Evolutionary conservation across 345 rosid genomes (phyloP).

Genomic region (Eucalyptus pauciflora): DNA sequence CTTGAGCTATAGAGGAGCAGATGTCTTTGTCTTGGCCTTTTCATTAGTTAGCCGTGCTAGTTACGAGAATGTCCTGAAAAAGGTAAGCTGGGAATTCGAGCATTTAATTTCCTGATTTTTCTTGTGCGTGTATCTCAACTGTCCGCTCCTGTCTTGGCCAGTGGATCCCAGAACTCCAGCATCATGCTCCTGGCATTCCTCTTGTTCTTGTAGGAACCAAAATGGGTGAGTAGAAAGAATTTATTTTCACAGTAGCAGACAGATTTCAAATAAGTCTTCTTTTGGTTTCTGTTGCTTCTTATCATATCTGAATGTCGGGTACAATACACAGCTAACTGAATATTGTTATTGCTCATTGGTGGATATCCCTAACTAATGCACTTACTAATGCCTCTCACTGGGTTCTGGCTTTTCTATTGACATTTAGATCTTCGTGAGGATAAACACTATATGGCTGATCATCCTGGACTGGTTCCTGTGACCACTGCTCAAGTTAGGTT

Average conservation of each 20-base stretch:
- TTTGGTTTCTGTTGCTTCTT: neutral
- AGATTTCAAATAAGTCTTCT: neutral
- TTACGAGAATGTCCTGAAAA: conserved; percentile 85
- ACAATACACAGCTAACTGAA: neutral
- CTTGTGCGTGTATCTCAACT: neutral
- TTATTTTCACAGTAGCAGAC: neutral
- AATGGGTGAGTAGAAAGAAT: conserved; percentile 41
- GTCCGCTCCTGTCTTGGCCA: conserved; percentile 22
- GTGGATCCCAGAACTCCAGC: conserved; percentile 99
- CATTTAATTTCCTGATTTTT: neutral
- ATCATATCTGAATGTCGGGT: neutral
- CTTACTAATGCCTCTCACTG: neutral
- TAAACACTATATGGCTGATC: conserved; percentile 89
- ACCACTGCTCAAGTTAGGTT: conserved; percentile 74
- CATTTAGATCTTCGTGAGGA: conserved; percentile 87
- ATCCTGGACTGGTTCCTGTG: conserved; percentile 87
- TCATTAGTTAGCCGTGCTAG: conserved; percentile 94
- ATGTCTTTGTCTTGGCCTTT: conserved; percentile 92
- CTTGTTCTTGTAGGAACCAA: conserved; percentile 88
- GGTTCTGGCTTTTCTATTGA: neutral
- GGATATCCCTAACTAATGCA: neutral
- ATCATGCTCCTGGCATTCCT: conserved; percentile 86
- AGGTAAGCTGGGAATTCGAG: conserved; percentile 27
- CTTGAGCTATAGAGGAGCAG: conserved; percentile 96
- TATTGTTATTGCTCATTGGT: neutral